A percentile compares a stretch with the other conserved stretches of the same genome.
Evolutionary conservation across 2,329 filamentous ascomycete genomes (phyloP).

Genomic region (Paracoccidioides lutzii): DNA sequence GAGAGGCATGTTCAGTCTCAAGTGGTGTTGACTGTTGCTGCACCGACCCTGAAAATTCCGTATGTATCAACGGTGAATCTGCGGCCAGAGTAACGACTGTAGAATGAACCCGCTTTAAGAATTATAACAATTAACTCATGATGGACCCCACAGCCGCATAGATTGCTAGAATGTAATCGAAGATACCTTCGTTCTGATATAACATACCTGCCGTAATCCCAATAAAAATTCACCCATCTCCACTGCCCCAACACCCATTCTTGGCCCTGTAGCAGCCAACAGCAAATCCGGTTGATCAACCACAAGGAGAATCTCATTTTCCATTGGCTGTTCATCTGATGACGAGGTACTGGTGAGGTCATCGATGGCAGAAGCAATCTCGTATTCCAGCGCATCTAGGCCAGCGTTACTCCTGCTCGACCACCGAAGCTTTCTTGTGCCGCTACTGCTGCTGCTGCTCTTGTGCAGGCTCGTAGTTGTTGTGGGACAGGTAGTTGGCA

Average conservation of each 20-base stretch:
- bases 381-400: conserved; percentile 24
- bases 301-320: conserved; percentile 41
- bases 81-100: conserved; percentile 57
- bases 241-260: conserved; percentile 29
- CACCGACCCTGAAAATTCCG: conserved; percentile 13
- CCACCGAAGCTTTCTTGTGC: conserved; percentile 14
- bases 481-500: neutral
- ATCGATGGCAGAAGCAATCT: conserved; percentile 22
- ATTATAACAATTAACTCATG: no score
- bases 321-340: conserved; percentile 13
- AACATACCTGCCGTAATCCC: conserved; percentile 49
- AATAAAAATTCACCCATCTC: conserved; percentile 46
- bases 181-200: neutral
- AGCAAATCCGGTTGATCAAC: conserved; percentile 55
- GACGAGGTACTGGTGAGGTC: conserved; percentile 13
- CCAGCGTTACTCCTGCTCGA: conserved; percentile 15
- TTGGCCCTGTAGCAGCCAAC: conserved; percentile 44
- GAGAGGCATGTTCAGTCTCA: conserved; percentile 57
- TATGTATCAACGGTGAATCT: conserved; percentile 56
- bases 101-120: conserved; percentile 45
- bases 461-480: conserved; percentile 2
- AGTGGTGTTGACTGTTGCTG: conserved; percentile 46
- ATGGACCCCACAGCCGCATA: no score
- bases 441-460: conserved; percentile 12
- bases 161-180: no score